Conservation (phyloP, 768 basidiomycete genomes). For the Termitomyces sp. region DNA sequence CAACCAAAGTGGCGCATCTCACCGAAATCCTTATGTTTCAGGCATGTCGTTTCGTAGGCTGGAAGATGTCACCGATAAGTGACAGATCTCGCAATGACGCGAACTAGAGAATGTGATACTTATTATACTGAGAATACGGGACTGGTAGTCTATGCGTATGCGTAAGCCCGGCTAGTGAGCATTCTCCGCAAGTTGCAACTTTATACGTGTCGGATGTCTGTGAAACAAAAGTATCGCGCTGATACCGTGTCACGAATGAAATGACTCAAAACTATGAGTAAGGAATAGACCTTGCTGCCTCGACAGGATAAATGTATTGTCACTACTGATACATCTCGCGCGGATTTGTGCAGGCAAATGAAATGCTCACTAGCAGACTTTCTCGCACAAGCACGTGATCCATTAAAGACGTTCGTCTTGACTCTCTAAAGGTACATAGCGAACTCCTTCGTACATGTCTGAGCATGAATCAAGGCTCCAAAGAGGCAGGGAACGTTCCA, state of each 20-base stretch:
- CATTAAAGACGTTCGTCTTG: slow-evolving; percentile 7
- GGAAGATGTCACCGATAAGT: too few species aligned
- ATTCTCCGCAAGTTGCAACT: too few species aligned
- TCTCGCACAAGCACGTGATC: slow-evolving; percentile 11
- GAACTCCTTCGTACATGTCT: neutral
- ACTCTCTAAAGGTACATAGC: neutral
- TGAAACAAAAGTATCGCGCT: neutral
- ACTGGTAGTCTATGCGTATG: too few species aligned
- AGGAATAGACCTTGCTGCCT: too few species aligned
- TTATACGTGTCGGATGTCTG: neutral
- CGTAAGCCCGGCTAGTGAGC: too few species aligned
- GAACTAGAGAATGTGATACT: too few species aligned
- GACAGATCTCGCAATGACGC: neutral
- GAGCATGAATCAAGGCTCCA: slow-evolving; percentile 47
- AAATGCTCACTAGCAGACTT: neutral
- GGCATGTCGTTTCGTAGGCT: neutral
- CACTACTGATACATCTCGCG: neutral
- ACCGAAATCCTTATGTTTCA: too few species aligned
- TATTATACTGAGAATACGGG: neutral
- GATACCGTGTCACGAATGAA: neutral
- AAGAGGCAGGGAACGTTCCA: slow-evolving; percentile 87
- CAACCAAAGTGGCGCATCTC: neutral
- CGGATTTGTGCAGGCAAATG: neutral
- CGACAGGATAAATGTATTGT: neutral
- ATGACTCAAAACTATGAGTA: too few species aligned